Evolutionary conservation across 208 protist species (phyloP), one percentile per base, ranked within the genome.

Genomic region (Wallacemonas collosoma): DNA sequence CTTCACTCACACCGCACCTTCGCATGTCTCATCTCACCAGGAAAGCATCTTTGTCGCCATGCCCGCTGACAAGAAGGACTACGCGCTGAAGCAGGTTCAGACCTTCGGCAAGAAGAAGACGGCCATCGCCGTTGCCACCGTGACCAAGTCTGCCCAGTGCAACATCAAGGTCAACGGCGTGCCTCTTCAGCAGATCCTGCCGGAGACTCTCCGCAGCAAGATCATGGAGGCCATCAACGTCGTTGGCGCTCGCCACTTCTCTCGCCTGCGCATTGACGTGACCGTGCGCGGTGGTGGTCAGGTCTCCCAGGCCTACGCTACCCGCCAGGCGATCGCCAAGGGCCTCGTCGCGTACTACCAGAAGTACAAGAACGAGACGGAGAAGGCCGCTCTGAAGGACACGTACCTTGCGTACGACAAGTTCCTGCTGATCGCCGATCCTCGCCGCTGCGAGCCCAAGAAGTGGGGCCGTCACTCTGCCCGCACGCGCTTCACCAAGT

Each of bases 391-490:
- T 73, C 95, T 99, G 82, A 99, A 99, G 93, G 94, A 99, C 70
- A 89, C 91, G 57, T 93, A 99, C 71, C 48, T 99, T 3, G 66
- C 73, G 26, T 99, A 98, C 83, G 99, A 99, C 92, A 95, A 99
- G 74, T 98, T 95, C 67, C 92, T 99, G 26, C 92, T 99, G 50
- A 99, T 99, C 82, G 98, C 99, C 68, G 99, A 99, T 84, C 98
- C 99, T 73, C 97, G 99, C 87, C 95, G 98, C 83, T 98, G 95
- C 88, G 99, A 99, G 92, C 95, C 99, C 71, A 99, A 99, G 98
- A 99, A 99, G 89, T 99, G 99, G 89, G 99, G 99, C 79, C 98
- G 99, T 89, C 97, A 95, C 78, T 98, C 98, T 97, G 99, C 99
- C 80, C 97, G 99, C 79, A 97, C 99, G 26, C 90, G 98, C 84